Evolutionary conservation across 208 protist genomes (phyloP).

Genomic region (Trypanosoma lewisi): DNA sequence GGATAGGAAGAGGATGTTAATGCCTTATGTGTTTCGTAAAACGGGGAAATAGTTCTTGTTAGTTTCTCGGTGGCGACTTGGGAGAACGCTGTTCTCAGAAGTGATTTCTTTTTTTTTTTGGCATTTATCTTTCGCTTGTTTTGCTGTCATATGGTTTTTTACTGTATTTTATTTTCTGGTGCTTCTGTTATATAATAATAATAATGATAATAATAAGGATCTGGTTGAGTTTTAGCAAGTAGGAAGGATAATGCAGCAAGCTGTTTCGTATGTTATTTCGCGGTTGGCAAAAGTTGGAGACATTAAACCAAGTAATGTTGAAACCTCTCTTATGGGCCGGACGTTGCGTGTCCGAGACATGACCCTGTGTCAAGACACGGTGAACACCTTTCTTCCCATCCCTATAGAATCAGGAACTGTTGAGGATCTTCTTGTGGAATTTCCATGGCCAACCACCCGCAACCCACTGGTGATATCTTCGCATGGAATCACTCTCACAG

Average conservation of each 20-base stretch:
- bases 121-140: no score
- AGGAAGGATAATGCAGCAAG: conserved; percentile 46
- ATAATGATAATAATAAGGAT: no score
- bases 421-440: conserved; percentile 43
- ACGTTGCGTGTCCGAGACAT: conserved; percentile 55
- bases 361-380: conserved; percentile 39
- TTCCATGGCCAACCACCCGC: conserved; percentile 62
- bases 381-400: conserved; percentile 58
- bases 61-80: no score
- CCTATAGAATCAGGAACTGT: conserved; percentile 55
- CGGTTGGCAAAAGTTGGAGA: conserved; percentile 69
- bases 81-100: no score
- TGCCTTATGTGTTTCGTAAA: no score
- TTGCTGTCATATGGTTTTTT: conserved; percentile 6
- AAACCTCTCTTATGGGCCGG: conserved; percentile 57
- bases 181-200: conserved; percentile 11
- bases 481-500: conserved; percentile 23
- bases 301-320: conserved; percentile 54
- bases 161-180: conserved; percentile 11
- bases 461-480: conserved; percentile 46
- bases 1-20: not conserved
- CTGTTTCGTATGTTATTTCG: conserved; percentile 71
- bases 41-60: no score
- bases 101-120: no score
- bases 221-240: not conserved